Base-by-base conservation (phyloP, 2,329 filamentous ascomycete genomes). In the Byssothecium circinans region DNA sequence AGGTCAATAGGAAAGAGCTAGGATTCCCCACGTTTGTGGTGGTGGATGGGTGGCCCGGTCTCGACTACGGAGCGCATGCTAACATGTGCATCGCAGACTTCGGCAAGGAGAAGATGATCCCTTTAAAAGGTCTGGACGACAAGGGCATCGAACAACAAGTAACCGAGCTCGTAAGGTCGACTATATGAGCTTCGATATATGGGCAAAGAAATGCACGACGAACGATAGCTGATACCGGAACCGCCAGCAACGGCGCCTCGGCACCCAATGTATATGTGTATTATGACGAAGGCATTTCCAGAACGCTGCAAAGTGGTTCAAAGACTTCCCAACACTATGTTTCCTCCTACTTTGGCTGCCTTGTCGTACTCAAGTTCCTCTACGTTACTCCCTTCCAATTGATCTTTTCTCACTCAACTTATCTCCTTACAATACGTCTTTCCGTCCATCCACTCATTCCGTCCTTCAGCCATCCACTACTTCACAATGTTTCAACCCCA, bases 81-180 rank as follows among this genome's bases (percentile, higher is more conserved):
- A 44, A 54, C 44, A 19, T 37, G n/a, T 23, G 20, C 17, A 19
- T 20, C 7, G 49, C 46, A 87, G 84, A 84, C 48, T 81, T 84
- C 53, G 86, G 86, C 59, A 81, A 82, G 69, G 86, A 89, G 75
- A 84, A 82, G 72, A 79, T 82, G 69, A 78, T 84, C 59, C 75
- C 80, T 42, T 70, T 89, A 64, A 76, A 78, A 58, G 84, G 84
- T 53, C 72, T 89, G 62, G 81, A 85, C 60, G 84, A 87, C 69
- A 82, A 87, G 71, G 80, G 84, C 60, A 88, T 89, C 54, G 86
- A 88, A 73, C 80, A 82, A 56, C 83, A 81, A 70, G 78, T 89
- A 57, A 81, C 83, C 46, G 75, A 76, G 42, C 70, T 89, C 53
- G 84, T 87, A 45, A 83, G 85, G 49, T 56, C 58, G 4, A 42